A percentile compares a stretch with the other conserved stretches of the same genome.
phyloP scores from a whole-genome alignment of 2,329 filamentous ascomycete genomes.

The Pyricularia sp. region DNA sequence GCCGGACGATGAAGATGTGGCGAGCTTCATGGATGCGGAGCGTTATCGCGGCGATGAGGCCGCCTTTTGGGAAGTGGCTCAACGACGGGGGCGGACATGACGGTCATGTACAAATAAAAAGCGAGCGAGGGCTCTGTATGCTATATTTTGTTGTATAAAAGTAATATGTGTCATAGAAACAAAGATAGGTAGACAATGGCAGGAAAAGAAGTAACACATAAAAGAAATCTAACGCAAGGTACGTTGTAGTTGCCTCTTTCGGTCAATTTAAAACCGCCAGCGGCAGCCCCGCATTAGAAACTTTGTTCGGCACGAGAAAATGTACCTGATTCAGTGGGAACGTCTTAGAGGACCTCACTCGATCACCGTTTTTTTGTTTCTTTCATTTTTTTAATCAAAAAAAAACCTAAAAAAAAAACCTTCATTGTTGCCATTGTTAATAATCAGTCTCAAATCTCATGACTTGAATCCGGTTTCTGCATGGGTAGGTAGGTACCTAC shows the following conservation, averaged over 20 bases:
- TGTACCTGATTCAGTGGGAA: not conserved
- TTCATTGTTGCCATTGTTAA: too few relatives aligned
- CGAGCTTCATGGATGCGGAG: not conserved
- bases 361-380: not conserved
- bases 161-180: not conserved
- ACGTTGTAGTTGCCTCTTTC: too few relatives aligned
- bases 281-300: too few relatives aligned
- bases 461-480: too few relatives aligned
- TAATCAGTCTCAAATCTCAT: too few relatives aligned
- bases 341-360: not conserved
- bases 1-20: conserved; percentile 18
- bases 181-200: not conserved
- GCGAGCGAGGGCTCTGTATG: not conserved
- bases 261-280: too few relatives aligned
- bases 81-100: not conserved
- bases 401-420: too few relatives aligned
- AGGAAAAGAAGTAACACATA: not conserved
- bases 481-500: too few relatives aligned
- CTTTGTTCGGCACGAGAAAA: too few relatives aligned
- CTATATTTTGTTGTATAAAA: not conserved
- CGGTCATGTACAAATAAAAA: not conserved
- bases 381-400: not conserved
- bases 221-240: too few relatives aligned
- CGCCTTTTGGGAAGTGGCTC: not conserved
- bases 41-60: not conserved